Conservation (phyloP, 768 basidiomycete genomes). For the Trametes cubensis region DNA sequence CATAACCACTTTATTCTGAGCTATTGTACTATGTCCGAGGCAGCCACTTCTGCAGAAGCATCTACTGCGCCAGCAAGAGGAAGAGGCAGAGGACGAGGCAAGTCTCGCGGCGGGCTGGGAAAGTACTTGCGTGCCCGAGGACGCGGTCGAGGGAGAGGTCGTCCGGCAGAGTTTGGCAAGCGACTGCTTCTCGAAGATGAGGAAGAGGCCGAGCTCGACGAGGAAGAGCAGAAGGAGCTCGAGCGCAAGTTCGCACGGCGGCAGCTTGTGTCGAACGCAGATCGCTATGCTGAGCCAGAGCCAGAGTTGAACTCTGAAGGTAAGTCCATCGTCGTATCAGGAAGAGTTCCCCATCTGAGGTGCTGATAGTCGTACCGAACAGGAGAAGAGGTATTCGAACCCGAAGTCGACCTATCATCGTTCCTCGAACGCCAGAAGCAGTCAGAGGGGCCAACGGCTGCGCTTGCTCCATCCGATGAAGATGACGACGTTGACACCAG, state of each 20-base stretch:
- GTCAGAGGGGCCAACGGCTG: conserved; percentile 29
- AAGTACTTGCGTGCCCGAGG: conserved; percentile 77
- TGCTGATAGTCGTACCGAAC: neutral
- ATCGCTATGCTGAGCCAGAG: conserved; percentile 73
- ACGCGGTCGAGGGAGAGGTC: conserved; percentile 58
- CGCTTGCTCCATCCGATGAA: conserved; percentile 27
- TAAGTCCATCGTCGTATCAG: conserved; percentile 31
- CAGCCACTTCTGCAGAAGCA: neutral
- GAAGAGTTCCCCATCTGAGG: neutral
- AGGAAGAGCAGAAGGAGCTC: conserved; percentile 53
- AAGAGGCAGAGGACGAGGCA: conserved; percentile 37
- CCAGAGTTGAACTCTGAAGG: conserved; percentile 75
- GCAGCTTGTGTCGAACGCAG: conserved; percentile 67
- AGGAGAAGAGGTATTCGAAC: conserved; percentile 71
- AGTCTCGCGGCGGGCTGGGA: conserved; percentile 68
- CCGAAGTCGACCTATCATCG: conserved; percentile 69
- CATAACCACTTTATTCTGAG: neutral
- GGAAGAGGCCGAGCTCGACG: conserved; percentile 38
- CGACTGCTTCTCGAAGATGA: conserved; percentile 68
- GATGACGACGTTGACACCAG: conserved; percentile 61
- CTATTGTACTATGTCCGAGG: neutral
- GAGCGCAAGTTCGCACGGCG: conserved; percentile 57
- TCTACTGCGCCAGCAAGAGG: conserved; percentile 7
- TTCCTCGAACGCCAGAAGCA: conserved; percentile 68
- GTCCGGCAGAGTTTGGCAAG: conserved; percentile 66